A percentile compares a stretch with the other conserved stretches of the same genome.
Conservation (phyloP, 225 moss, liverwort and hornwort genomes). For the Marchantia paleacea region DNA sequence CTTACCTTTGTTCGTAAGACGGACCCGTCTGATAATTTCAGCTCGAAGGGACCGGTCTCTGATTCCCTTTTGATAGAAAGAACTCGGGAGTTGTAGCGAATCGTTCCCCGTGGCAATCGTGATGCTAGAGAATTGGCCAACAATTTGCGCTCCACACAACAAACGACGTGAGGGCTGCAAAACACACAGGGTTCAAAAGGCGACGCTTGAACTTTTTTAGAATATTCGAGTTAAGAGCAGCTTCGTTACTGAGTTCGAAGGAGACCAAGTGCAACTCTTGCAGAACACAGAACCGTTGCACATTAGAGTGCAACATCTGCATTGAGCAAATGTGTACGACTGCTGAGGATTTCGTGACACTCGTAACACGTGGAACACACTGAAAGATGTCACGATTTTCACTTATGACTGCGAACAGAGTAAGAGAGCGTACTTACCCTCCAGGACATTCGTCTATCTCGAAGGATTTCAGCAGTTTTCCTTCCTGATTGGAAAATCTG, state of each 20-base stretch:
- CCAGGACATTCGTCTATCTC: conserved; percentile 24
- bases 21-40: conserved; percentile 58
- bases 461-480: conserved; percentile 18
- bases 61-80: conserved; percentile 30
- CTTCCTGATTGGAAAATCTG: background rate
- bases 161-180: conserved; percentile 59
- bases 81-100: conserved; percentile 47
- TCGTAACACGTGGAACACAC: too few relatives aligned
- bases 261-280: too few relatives aligned
- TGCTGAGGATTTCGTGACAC: too few relatives aligned
- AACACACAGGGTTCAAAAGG: background rate
- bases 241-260: too few relatives aligned
- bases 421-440: conserved; percentile 20
- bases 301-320: too few relatives aligned
- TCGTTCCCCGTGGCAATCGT: conserved; percentile 44
- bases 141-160: conserved; percentile 45
- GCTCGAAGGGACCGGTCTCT: conserved; percentile 20
- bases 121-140: conserved; percentile 48
- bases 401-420: too few relatives aligned
- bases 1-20: conserved; percentile 51
- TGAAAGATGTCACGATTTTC: too few relatives aligned
- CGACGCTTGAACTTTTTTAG: too few relatives aligned
- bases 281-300: too few relatives aligned
- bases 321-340: too few relatives aligned
- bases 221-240: too few relatives aligned